Percentiles rank a stretch among this genome's conserved stretches.
Evolutionary conservation across 164 flowering plant genomes (phyloP).

Genomic region (Berberis vulgaris): DNA sequence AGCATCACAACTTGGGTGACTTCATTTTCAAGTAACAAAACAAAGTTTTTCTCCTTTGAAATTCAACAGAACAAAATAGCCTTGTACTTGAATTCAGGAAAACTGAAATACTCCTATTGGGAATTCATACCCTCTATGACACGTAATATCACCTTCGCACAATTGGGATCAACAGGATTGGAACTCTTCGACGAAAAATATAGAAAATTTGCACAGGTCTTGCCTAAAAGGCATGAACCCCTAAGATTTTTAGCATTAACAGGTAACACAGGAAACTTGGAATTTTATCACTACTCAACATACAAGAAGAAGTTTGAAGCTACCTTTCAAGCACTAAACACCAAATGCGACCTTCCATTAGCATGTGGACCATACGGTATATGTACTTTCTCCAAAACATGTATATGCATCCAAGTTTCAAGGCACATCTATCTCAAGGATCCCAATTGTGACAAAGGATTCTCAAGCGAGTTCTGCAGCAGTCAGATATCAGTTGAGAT

Average conservation of each 20-base stretch:
- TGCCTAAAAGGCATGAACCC: slow-evolving; percentile 20
- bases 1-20: slow-evolving; percentile 46
- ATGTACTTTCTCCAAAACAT: slow-evolving; percentile 50
- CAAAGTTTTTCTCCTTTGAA: slow-evolving; percentile 49
- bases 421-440: neutral
- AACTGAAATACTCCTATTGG: slow-evolving; percentile 71
- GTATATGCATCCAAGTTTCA: slow-evolving; percentile 45
- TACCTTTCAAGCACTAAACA: slow-evolving; percentile 50
- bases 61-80: slow-evolving; percentile 45
- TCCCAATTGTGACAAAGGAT: slow-evolving; percentile 25
- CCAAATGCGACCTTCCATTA: slow-evolving; percentile 72
- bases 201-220: slow-evolving; percentile 40
- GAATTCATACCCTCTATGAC: slow-evolving; percentile 41
- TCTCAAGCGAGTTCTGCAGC: slow-evolving; percentile 27
- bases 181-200: slow-evolving; percentile 33
- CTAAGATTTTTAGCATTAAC: slow-evolving; percentile 51
- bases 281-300: slow-evolving; percentile 53
- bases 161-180: slow-evolving; percentile 45
- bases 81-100: slow-evolving; percentile 44
- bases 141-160: slow-evolving; percentile 39
- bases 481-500: slow-evolving; percentile 25
- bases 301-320: slow-evolving; percentile 39
- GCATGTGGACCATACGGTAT: slow-evolving; percentile 65
- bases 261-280: slow-evolving; percentile 57
- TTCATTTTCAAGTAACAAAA: slow-evolving; percentile 38